Percentiles rank a stretch among this genome's conserved stretches.
phyloP scores from a whole-genome alignment of 1,284 basidiomycete genomes.

The Ceratobasidium sp. region DNA sequence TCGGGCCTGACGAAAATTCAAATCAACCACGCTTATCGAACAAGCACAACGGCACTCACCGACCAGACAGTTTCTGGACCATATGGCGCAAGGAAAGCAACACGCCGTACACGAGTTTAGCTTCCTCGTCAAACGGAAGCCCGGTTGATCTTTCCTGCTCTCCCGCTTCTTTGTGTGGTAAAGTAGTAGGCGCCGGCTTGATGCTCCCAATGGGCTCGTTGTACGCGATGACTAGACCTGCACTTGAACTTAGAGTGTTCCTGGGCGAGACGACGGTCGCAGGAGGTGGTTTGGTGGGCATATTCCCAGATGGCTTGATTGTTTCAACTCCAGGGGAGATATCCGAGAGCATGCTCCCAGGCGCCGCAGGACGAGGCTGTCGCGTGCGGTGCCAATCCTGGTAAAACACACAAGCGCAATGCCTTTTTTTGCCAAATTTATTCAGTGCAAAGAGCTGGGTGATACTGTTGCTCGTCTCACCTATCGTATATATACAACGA shows the following conservation, averaged over 20 bases:
- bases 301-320: conserved; percentile 57
- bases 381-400: conserved; percentile 92
- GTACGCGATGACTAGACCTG: conserved; percentile 77
- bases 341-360: conserved; percentile 79
- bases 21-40: conserved; percentile 1
- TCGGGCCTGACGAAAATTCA: conserved; percentile 66
- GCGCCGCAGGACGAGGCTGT: conserved; percentile 75
- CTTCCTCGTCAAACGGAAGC: conserved; percentile 95
- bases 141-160: conserved; percentile 57
- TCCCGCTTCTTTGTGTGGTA: conserved; percentile 56
- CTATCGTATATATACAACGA: conserved; percentile 93
- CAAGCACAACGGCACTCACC: conserved; percentile 62
- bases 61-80: conserved; percentile 92
- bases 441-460: conserved; percentile 4
- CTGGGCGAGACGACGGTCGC: conserved; percentile 62
- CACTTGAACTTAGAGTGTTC: conserved; percentile 70
- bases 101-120: conserved; percentile 97
- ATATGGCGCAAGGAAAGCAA: conserved; percentile 93
- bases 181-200: conserved; percentile 58
- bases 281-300: conserved; percentile 55
- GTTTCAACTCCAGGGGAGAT: conserved; percentile 73
- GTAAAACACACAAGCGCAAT: conserved; percentile 92
- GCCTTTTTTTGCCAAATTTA: conserved; percentile 68
- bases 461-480: conserved; percentile 59
- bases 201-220: conserved; percentile 60